Conservation (phyloP, 768 basidiomycete genomes). For the Cantharellus anzutake region DNA sequence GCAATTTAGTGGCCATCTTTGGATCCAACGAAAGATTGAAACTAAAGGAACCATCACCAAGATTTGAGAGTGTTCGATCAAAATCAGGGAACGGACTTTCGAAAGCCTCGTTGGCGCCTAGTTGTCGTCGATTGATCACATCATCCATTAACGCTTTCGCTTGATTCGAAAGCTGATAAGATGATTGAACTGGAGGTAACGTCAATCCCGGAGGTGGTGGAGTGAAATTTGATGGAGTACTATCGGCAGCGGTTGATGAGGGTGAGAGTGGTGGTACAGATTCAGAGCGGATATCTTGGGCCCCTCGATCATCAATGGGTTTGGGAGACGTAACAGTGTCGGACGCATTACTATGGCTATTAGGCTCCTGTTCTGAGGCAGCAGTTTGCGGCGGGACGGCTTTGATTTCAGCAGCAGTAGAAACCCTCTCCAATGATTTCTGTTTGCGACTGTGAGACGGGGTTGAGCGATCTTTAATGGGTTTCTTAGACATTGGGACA, state of each 20-base stretch:
- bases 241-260: conserved; percentile 12
- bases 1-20: conserved; percentile 29
- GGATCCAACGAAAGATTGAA: conserved; percentile 83
- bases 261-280: conserved; percentile 1
- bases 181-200: conserved; percentile 18
- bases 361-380: too few relatives aligned
- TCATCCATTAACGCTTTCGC: conserved; percentile 74
- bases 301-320: conserved; percentile 13
- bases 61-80: conserved; percentile 59
- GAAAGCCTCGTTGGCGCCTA: conserved; percentile 17
- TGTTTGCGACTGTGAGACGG: neutral
- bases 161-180: conserved; percentile 76
- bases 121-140: conserved; percentile 55
- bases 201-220: conserved; percentile 6
- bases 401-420: neutral
- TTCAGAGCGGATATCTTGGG: neutral
- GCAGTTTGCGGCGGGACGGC: too few relatives aligned
- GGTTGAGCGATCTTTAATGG: neutral
- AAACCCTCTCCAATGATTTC: neutral
- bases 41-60: conserved; percentile 41
- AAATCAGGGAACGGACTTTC: conserved; percentile 72
- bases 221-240: neutral
- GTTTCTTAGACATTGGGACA: neutral
- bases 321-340: conserved; percentile 31
- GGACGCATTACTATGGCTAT: conserved; percentile 16